A percentile compares a stretch with the other conserved stretches of the same genome.
phyloP scores from a whole-genome alignment of 768 basidiomycete genomes.

The Udeniomyces megalosporus region DNA sequence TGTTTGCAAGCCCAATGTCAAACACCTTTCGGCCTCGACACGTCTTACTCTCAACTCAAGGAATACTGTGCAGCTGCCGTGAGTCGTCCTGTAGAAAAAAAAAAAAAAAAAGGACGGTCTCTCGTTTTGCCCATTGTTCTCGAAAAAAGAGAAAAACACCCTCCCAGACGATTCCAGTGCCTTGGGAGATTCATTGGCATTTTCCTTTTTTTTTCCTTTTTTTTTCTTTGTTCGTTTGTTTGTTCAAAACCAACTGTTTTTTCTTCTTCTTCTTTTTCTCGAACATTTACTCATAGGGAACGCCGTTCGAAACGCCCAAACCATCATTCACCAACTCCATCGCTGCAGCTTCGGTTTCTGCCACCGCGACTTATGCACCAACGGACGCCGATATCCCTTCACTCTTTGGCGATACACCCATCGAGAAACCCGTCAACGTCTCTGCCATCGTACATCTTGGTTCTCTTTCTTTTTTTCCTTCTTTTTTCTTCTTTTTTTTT shows the following conservation, averaged over 20 bases:
- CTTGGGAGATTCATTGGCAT: too few species aligned
- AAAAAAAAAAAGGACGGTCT: too few species aligned
- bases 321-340: constrained; percentile 5
- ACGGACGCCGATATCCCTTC: neutral
- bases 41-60: constrained; percentile 2
- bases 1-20: constrained; percentile 3
- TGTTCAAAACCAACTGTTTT: too few species aligned
- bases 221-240: too few species aligned
- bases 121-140: too few species aligned
- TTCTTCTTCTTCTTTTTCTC: neutral
- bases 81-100: neutral
- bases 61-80: constrained; percentile 5
- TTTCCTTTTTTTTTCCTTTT: neutral
- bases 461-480: neutral
- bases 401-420: too few species aligned
- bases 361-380: neutral
- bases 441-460: constrained; percentile 6
- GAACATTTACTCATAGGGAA: neutral
- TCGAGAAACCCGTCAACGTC: constrained; percentile 8
- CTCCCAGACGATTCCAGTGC: too few species aligned
- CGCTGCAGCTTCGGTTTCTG: neutral
- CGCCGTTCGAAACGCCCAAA: neutral
- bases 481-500: neutral
- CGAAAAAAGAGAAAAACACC: too few species aligned
- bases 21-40: neutral